A percentile compares a stretch with the other conserved stretches of the same genome.
Evolutionary conservation across 2,329 filamentous ascomycete species (phyloP).

Genomic region (Diplodia corticola): DNA sequence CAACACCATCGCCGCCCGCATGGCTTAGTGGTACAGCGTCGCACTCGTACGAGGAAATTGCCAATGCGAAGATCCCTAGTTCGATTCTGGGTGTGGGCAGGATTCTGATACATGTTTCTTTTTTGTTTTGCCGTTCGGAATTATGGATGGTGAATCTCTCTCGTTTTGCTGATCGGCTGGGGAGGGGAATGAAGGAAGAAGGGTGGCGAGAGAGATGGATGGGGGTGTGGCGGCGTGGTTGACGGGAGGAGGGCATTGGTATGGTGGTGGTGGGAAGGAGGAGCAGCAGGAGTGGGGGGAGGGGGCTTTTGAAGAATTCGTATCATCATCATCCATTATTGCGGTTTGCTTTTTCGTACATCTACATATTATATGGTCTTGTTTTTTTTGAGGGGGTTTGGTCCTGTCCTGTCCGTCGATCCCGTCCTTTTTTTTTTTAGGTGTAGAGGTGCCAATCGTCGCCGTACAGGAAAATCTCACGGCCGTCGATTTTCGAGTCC

Average conservation of each 20-base stretch:
- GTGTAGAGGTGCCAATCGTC: slow-evolving; percentile 20
- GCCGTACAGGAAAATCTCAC: slow-evolving; percentile 11
- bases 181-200: neutral
- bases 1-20: slow-evolving; percentile 1
- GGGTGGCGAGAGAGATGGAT: too few relatives aligned
- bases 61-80: slow-evolving; percentile 23
- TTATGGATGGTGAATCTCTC: too few relatives aligned
- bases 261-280: too few relatives aligned
- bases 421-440: too few relatives aligned
- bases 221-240: too few relatives aligned
- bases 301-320: neutral
- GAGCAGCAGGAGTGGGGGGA: too few relatives aligned
- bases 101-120: too few relatives aligned
- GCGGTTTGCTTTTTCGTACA: neutral
- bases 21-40: slow-evolving; percentile 25
- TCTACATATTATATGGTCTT: too few relatives aligned
- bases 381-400: too few relatives aligned
- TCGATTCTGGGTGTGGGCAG: slow-evolving; percentile 23
- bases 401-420: too few relatives aligned
- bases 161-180: neutral
- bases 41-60: slow-evolving; percentile 22
- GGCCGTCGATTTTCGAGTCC: neutral
- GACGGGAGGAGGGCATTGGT: too few relatives aligned
- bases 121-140: too few relatives aligned
- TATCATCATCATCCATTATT: neutral